Base-by-base conservation (phyloP, 495 filamentous ascomycete species). In the Copromyces sp. region DNA sequence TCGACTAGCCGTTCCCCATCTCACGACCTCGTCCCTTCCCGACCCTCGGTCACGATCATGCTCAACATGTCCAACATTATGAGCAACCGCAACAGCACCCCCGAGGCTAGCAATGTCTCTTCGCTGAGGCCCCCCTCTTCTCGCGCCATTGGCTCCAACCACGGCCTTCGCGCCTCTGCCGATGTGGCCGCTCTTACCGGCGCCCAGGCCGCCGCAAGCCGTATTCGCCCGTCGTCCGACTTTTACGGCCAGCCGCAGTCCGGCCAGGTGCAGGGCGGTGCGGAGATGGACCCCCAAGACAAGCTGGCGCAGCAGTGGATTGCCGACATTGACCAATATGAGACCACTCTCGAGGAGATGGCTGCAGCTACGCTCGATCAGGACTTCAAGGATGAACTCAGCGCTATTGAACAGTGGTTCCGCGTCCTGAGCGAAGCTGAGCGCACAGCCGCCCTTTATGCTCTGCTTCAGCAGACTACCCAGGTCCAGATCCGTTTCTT, bases 401-500 rank as follows among this genome's bases (percentile, higher is more conserved):
- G 92, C 81, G 95, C 95, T 73, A 99, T 99, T 78, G 95, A 99
- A 84, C 95, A 99, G 84, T 99, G 95, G 95, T 99, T 99, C 82
- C 92, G 94, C 65, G 95, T 99, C 38, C 86, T 99, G 71, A 97
- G 95, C 78, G 95, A 99, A 82, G 94, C 95, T 24, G 95, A 99
- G 83, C 86, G 95, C 70, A 99, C 95, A 8, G 95, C 95, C 45
- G 96, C 95, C 37, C 82, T 98, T 59, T 98, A 99, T 83, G 95
- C 95, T 40, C 84, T 99, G 73, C 85, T 99, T 65, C 96, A 98
- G 86, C 95, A 99, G 83, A 98, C 95, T 8, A 98, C 95, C 5
- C 96, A 99, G 82, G 95, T 99, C 70, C 95, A 99, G 83, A 97
- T 98, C 74, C 91, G 96, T 68, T 99, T 99, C 86, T 99, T 99